Evolutionary conservation across 169 alveolate species (phyloP), one percentile per base, ranked within the genome.

Genomic region (Eimeria tenella): DNA sequence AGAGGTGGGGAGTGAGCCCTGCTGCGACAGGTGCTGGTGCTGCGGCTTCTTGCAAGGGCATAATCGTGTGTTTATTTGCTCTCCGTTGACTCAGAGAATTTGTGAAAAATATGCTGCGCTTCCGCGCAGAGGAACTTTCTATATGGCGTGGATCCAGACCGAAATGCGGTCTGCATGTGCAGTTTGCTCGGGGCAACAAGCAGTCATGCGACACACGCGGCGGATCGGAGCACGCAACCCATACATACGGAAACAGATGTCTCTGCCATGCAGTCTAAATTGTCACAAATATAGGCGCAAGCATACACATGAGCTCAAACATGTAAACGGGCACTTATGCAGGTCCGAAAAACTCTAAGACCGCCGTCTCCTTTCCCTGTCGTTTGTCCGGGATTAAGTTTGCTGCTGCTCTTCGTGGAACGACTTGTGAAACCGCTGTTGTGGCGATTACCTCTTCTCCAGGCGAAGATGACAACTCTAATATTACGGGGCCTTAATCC

Each of bases 1-100:
- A 31, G 73, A 81, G 50, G 89, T 19, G 25, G 70, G 89, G 58
- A 17, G 9, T 52, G 89, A 52, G 42, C 21, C 65, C 89, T 21
- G 70, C 74, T 55, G 52, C 49, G 52, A 65, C 23, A 50, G 87
- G 68, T 53, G 89, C 63, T 55, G 88, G 19, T 55, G 89, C 74
- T 56, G 89, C 89, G 10, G 89, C 50, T 81, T 52, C 56, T 52
- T 81, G 74, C 25, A 55, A 3, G 89, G 89, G 42, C 89, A 81
- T 81, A 53, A 11, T 56, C 89, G 17, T 21, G 89, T 63, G 73
- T 81, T 11, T 21, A 25, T 23, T 23, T 31, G 81, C 81, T 11
- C 81, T 4, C 42, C 42, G 42, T 31, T 31, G 2, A 2, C 42
- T 31, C 4, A 31, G 42, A 31, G 42, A 31, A 31, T 31, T 31